Base-by-base conservation (phyloP, 768 basidiomycete genomes). In the Tricholoma flavovirens region DNA sequence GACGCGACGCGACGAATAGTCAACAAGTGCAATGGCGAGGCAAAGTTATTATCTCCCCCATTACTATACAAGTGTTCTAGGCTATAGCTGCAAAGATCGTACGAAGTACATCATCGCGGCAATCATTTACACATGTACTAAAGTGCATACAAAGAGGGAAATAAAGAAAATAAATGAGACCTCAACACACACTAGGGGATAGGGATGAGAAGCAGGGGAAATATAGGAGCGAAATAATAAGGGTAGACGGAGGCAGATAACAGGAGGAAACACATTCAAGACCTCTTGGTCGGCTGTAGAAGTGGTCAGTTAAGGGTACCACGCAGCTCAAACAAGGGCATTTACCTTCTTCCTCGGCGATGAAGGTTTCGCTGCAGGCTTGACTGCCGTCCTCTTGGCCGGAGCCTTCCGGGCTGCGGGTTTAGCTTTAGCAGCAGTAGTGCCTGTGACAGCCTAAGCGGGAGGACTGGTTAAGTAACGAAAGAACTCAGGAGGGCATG, bases 401-500 rank as follows among this genome's bases (percentile, higher is more conserved):
- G 72, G 69, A 58, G 59, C 63, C 50, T 72, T 75, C 68, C 72
- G 75, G 7, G 72, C 70, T 8, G 75, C 71, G 14, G 66, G 64
- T 62, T 75, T 83, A 55, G 78, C 74, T 56, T 76, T 77, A 5
- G 71, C 61, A 30, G 77, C 72, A 17, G 77, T 64, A 21, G 75
- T 73, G 5, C 78, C 77, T 51, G 73, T 74, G 10, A 72, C 70
- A 59, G 71, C 69, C 79, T 79, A 38, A 17, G 33, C 19, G 29
- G 22, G 61, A 29, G 40, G 48, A 19, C 55, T 53, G 51, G 53
- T 46, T 26, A 38, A 15, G 21, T 17, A n/a, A 9, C 11, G 14
- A 49, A n/a, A 36, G 38, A 57, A 12, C 29, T 29, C 19, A 9
- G n/a, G 19, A 17, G 7, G 3, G 26, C 7, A n/a, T n/a, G 24